These are phyloP conservation scores for Lachnellula subtilissima DNA, from an alignment of 2,329 filamentous ascomycete species.

Conservation along the genomic window DNA sequence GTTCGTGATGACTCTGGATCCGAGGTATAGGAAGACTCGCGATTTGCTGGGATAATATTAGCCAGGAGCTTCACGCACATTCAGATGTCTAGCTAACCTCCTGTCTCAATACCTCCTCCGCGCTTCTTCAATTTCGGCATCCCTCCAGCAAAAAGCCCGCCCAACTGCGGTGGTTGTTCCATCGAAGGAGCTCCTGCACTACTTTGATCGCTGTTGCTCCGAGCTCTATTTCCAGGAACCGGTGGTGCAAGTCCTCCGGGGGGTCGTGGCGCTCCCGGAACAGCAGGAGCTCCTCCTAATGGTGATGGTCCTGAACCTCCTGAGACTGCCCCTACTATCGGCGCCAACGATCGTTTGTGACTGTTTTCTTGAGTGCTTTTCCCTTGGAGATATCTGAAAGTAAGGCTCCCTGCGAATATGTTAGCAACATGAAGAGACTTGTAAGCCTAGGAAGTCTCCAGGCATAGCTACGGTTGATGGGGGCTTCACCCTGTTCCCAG, in stretches of 20 bases:
- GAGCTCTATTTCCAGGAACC: constrained; percentile 60
- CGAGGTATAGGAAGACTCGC: constrained; percentile 69
- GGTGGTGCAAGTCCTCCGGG: constrained; percentile 68
- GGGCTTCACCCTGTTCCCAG: constrained; percentile 58
- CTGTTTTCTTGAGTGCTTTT: constrained; percentile 71
- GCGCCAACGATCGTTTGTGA: constrained; percentile 89
- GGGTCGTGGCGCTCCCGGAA: constrained; percentile 60
- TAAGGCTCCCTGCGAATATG: constrained; percentile 64
- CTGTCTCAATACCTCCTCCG: constrained; percentile 74
- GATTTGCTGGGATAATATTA: constrained; percentile 46
- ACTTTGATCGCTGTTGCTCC: constrained; percentile 78
- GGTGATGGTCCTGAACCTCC: constrained; percentile 54
- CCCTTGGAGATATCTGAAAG: constrained; percentile 86
- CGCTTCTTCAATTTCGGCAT: constrained; percentile 93
- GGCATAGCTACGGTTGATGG: constrained; percentile 18
- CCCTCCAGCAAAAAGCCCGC: constrained; percentile 82
- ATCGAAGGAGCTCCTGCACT: constrained; percentile 39
- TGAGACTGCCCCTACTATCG: constrained; percentile 55
- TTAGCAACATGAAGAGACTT: constrained; percentile 25
- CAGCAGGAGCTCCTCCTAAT: constrained; percentile 71
- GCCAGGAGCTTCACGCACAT: constrained; percentile 3
- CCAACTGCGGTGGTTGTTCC: constrained; percentile 72
- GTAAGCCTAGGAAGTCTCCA: constrained; percentile 17
- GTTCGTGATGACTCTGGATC: constrained; percentile 68
- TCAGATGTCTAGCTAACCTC: constrained; percentile 40